Conservation (phyloP, 1,139 yeast species). For the Taphrina confusa region DNA sequence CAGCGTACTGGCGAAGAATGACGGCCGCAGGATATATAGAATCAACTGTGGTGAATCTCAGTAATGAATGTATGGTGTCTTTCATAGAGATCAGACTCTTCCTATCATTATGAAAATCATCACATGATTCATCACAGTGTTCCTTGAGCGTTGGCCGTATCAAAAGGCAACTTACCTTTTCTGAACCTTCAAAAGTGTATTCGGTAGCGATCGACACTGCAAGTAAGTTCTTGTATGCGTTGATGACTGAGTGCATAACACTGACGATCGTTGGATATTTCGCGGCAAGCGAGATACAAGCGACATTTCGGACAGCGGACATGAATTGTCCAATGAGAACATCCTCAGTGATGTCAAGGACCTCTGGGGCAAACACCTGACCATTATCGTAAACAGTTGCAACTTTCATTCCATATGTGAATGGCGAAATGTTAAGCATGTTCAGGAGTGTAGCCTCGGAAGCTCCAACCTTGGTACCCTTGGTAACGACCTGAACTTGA, state of each 20-base stretch:
- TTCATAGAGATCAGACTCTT: conserved; percentile 27
- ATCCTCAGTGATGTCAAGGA: conserved; percentile 98
- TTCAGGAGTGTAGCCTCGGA: conserved; percentile 98
- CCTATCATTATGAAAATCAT: conserved; percentile 27
- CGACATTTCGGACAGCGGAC: conserved; percentile 88
- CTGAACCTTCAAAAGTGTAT: conserved; percentile 99
- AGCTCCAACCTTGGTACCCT: conserved; percentile 91
- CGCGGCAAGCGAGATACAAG: conserved; percentile 94
- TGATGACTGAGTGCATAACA: conserved; percentile 97
- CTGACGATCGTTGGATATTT: conserved; percentile 99
- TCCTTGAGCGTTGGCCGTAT: not conserved
- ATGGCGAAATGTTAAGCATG: conserved; percentile 99
- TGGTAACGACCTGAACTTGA: conserved; percentile 92
- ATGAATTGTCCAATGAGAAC: conserved; percentile 91
- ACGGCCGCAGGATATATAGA: not conserved
- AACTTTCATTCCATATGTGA: conserved; percentile 97
- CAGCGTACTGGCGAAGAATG: not conserved
- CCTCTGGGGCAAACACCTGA: conserved; percentile 93
- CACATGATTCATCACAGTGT: conserved; percentile 9
- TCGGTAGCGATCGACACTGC: conserved; percentile 98
- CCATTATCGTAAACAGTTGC: conserved; percentile 98
- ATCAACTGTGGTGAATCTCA: not conserved
- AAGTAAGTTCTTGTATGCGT: conserved; percentile 98
- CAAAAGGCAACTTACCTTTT: conserved; percentile 52
- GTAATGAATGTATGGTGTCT: conserved; percentile 30